Conservation (phyloP, 768 basidiomycete genomes). For the Tephrocybe sp. region DNA sequence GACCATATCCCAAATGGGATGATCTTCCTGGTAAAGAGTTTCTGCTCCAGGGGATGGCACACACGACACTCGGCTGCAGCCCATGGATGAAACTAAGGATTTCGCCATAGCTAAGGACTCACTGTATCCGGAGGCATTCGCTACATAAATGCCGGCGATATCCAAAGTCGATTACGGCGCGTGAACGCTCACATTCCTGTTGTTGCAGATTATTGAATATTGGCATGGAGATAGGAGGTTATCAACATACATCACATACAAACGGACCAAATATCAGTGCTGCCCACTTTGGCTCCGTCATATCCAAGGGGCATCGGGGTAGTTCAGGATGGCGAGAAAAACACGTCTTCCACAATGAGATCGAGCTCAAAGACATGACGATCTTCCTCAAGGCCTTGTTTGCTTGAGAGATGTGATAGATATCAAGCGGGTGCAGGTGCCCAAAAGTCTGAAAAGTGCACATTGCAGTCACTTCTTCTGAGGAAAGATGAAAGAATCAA, state of each 20-base stretch:
- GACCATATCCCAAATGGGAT: not conserved
- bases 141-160: not conserved
- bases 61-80: not conserved
- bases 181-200: not conserved
- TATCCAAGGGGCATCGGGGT: constrained; percentile 15
- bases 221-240: not conserved
- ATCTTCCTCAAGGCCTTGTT: constrained; percentile 13
- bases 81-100: not conserved
- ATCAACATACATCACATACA: constrained; percentile 20
- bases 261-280: constrained; percentile 20
- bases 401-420: constrained; percentile 19
- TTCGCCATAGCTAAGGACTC: not conserved
- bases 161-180: not conserved
- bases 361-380: constrained; percentile 13
- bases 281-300: constrained; percentile 19
- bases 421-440: constrained; percentile 24
- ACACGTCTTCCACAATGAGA: constrained; percentile 21
- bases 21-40: not conserved
- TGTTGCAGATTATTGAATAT: not conserved
- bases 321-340: constrained; percentile 20
- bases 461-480: not conserved
- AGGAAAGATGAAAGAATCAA: not conserved
- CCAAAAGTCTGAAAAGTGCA: constrained; percentile 16
- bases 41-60: not conserved
- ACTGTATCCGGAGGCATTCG: not conserved